Conservation (phyloP, 768 basidiomycete genomes). For the Brasilioporus rufonigricans region DNA sequence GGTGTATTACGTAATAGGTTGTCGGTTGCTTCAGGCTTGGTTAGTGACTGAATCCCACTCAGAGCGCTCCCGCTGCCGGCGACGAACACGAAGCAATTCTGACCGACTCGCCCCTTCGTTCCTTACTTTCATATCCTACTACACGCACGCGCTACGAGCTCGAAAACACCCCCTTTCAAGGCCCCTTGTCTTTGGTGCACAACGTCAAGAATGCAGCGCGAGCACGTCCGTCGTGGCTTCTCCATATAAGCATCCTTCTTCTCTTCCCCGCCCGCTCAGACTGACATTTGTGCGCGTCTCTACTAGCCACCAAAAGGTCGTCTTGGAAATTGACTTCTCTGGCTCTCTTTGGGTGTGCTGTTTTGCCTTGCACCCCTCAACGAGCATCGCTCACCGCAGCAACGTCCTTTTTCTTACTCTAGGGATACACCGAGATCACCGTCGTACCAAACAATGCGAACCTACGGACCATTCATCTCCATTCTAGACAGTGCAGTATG, state of each 20-base stretch:
- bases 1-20: slow-evolving; percentile 30
- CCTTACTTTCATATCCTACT: slow-evolving; percentile 1
- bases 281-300: slow-evolving; percentile 52
- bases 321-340: slow-evolving; percentile 89
- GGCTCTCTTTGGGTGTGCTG: slow-evolving; percentile 77
- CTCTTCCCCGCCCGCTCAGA: slow-evolving; percentile 19
- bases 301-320: slow-evolving; percentile 96
- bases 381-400: slow-evolving; percentile 21
- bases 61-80: slow-evolving; percentile 19
- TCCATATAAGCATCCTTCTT: slow-evolving; percentile 73
- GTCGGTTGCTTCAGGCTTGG: slow-evolving; percentile 27
- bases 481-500: slow-evolving; percentile 87
- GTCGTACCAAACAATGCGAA: slow-evolving; percentile 77
- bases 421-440: slow-evolving; percentile 95
- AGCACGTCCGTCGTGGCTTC: slow-evolving; percentile 79
- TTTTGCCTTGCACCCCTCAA: slow-evolving; percentile 22
- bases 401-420: slow-evolving; percentile 5
- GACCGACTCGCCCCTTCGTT: slow-evolving; percentile 7
- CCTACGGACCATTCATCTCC: slow-evolving; percentile 80
- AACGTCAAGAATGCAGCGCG: slow-evolving; percentile 60
- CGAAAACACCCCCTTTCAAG: not conserved
- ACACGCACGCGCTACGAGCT: not conserved
- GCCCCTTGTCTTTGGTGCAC: slow-evolving; percentile 3
- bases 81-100: slow-evolving; percentile 18
- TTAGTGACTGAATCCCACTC: slow-evolving; percentile 23